Evolutionary conservation across 2,329 filamentous ascomycete species (phyloP), one percentile per base, ranked within the genome.

Genomic region (Cordyceps militaris): DNA sequence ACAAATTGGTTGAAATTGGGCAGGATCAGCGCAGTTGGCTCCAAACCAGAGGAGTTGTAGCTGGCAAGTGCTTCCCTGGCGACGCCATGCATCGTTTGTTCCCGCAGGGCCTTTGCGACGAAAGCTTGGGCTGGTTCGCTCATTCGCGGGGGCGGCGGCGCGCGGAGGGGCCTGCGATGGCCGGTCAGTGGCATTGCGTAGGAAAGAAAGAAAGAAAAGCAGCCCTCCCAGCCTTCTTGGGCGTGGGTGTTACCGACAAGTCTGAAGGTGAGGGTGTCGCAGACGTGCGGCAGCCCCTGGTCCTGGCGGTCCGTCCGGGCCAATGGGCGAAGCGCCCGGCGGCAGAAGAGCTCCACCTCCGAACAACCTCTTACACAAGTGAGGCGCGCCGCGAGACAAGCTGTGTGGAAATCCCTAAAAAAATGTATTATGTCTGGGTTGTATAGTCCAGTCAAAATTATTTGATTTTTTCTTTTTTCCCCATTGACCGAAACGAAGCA

Each of bases 41-140:
- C 48, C 48, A 58, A 58, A 58, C 56, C 36, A 38, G 56, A 58
- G 11, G 16, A 58, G 56, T 58, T 48, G 48, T 48, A 58, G 56
- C 48, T 52, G 44, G 13, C 24, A n/a, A 32, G 38, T 21, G 42
- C 53, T 16, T 13, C 14, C 38, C 3, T 9, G n/a, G 30, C 19
- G 42, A 56, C 36, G 52, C 50, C 38, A 43, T 52, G 49, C 34
- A 53, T 43, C 36, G 10, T 32, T 32, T 11, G 16, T 8, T 19
- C 26, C n/a, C 8, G n/a, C 24, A 26, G 7, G 6, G 26, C 4
- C 3, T 19, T 19, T 19, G 26, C 10, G 44, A 19, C 38, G 36
- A 32, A 32, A 32, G 30, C 30, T 32, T 6, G 8, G 36, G 19
- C 38, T 10, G 38, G 38, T 42, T 42, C 38, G n/a, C 38, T 19